Base-by-base conservation (phyloP, 768 basidiomycete genomes). In the Amanita polypyramis region DNA sequence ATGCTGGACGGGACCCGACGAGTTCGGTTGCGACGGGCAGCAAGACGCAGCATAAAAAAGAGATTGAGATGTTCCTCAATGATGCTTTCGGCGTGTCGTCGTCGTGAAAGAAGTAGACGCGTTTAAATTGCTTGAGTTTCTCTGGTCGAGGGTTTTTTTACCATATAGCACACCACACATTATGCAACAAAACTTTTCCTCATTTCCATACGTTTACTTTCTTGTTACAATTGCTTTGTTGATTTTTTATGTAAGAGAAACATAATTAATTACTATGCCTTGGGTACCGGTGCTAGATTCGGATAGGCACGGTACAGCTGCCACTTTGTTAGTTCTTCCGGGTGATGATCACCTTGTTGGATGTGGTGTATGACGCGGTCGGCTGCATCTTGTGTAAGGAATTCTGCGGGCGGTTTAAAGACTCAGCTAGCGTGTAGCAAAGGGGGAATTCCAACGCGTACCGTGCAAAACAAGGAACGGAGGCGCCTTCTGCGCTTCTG, bases 1-100 rank as follows among this genome's bases (percentile, higher is more conserved):
- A 96, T 60, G 95, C 94, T 34, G 93, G 96, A n/a, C 81, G 96
- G 49, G 85, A 80, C 50, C 96, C 96, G 0, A 91, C 86, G 3
- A 84, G 87, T 65, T 95, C 91, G 20, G 82, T 94, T 37, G 91
- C 91, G 6, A 94, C 91, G 21, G 92, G 90, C 50, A 86, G 84
- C 77, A 92, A 92, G 85, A 55, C 62, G 17, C 80, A 85, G 49
- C 93, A 95, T 69, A 92, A 94, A 78, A 89, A 82, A 64, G 92
- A 98, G 66, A 82, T 92, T 43, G 85, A 87, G 60, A 64, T 74
- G 42, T 88, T 90, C 70, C 64, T 86, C 40, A 63, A 70, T 19
- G 61, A 71, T 23, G 82, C 86, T 4, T 86, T 89, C 30, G 38
- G 21, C 27, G 9, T 41, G 20, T 32, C 17, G 12, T 41, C 47